Evolutionary conservation across 257 asterid genomes (phyloP).

Genomic region (Solanum chiquidenum): DNA sequence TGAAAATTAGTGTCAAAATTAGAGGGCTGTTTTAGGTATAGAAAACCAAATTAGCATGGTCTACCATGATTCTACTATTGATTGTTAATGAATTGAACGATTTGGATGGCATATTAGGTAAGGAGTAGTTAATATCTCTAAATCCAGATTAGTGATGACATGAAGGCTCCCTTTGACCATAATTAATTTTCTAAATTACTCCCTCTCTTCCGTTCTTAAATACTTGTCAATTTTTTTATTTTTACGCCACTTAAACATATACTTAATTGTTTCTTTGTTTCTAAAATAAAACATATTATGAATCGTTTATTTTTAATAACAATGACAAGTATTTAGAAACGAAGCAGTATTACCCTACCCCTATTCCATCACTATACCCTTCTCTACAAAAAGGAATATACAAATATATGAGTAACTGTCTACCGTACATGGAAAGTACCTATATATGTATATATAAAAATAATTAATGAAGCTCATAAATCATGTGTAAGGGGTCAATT

Average conservation of each 20-base stretch:
- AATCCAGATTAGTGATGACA: slow-evolving; percentile 9
- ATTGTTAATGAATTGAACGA: slow-evolving; percentile 1
- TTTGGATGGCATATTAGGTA: slow-evolving; percentile 22
- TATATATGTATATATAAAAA: not conserved
- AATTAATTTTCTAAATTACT: not conserved
- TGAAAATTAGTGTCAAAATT: not conserved
- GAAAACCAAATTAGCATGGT: not conserved
- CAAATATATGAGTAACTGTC: not conserved
- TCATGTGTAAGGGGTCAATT: not conserved
- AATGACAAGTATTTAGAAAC: too few relatives aligned
- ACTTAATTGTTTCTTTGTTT: too few relatives aligned
- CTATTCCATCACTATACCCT: too few relatives aligned
- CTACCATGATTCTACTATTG: not conserved
- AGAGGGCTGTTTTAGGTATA: not conserved
- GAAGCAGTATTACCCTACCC: not conserved
- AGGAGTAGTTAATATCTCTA: slow-evolving; percentile 25
- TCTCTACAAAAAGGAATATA: not conserved
- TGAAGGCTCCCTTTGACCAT: not conserved
- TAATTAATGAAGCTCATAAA: not conserved
- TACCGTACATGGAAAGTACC: not conserved
- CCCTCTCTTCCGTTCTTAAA: not conserved
- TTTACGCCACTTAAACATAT: not conserved
- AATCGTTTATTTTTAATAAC: too few relatives aligned
- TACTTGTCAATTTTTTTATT: too few relatives aligned
- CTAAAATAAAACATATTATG: too few relatives aligned